Evolutionary conservation across 1,139 yeast genomes (phyloP), one percentile per base, ranked within the genome.

Genomic region (Scheffersomyces insectosa): DNA sequence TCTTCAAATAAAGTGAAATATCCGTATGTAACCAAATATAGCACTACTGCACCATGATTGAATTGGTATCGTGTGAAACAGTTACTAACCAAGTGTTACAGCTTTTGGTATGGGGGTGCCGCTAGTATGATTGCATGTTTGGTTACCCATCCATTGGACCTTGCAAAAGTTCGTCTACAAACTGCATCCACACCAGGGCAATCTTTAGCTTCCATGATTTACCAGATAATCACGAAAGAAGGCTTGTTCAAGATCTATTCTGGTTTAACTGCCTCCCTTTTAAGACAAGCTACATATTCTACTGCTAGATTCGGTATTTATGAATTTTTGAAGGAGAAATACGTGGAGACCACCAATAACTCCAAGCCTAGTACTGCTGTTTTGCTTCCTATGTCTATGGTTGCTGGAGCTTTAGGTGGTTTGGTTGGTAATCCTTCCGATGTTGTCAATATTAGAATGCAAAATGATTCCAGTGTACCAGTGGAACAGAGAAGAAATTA

Each of bases 381-480:
- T 38, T 70, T 86, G 44, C 70, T 88, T 45, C 91, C 93, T 11
- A 75, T 85, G 67, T 88, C 96, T 5, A 87, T 88, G 95, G 53
- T 85, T 13, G 82, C 93, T 8, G 96, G 97, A 39, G 87, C 85
- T 25, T 65, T 83, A 43, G 96, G 97, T 44, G 96, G 96, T 7
- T 66, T 88, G 31, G 84, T 87, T 2, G 96, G 96, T 25, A 89
- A 88, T 57, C 96, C 96, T 2, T 82, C 95, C 2, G 96, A 89
- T 63, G 86, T 89, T 20, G 89, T 88, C 36, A 89, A 89, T 55
- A 86, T 89, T 48, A 79, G 96, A 63, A 89, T 89, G 96, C 96
- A 89, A 64, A 89, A 88, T 62, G 97, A 89, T 59, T 79, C 85
- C 5, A 68, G 90, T 0, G 72, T 87, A 47, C 88, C 93, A 3